Percentiles rank a stretch among this genome's conserved stretches.
Evolutionary conservation across 1,284 basidiomycete genomes (phyloP).

Genomic region (Abortiporus biennis): DNA sequence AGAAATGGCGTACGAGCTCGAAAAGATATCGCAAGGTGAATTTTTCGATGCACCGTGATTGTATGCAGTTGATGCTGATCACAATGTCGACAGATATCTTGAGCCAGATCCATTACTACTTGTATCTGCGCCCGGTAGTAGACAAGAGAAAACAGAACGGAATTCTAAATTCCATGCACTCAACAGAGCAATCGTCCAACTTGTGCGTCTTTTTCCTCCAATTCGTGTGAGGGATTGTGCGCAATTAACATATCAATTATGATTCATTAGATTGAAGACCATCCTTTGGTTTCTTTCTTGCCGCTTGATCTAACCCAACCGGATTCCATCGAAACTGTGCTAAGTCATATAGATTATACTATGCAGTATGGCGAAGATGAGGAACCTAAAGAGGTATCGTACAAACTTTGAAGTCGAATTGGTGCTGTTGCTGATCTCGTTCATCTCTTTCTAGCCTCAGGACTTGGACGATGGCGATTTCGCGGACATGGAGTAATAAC

Average conservation of each 20-base stretch:
- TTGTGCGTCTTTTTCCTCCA: conserved; percentile 49
- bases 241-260: conserved; percentile 6
- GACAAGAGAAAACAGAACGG: conserved; percentile 43
- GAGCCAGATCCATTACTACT: conserved; percentile 96
- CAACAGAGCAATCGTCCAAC: conserved; percentile 91
- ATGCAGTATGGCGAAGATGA: conserved; percentile 97
- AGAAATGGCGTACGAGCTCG: conserved; percentile 68
- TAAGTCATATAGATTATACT: conserved; percentile 95
- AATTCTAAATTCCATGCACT: conserved; percentile 91
- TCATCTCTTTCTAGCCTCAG: conserved; percentile 49
- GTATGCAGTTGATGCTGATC: conserved; percentile 5
- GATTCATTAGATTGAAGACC: conserved; percentile 86
- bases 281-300: conserved; percentile 95
- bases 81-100: conserved; percentile 60
- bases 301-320: conserved; percentile 90
- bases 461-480: conserved; percentile 89
- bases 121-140: conserved; percentile 53
- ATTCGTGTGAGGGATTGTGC: conserved; percentile 2
- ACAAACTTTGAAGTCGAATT: too few relatives aligned
- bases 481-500: conserved; percentile 59
- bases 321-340: conserved; percentile 84
- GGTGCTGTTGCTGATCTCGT: not conserved
- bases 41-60: conserved; percentile 9
- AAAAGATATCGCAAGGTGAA: conserved; percentile 75
- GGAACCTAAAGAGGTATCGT: conserved; percentile 79